A percentile compares a stretch with the other conserved stretches of the same genome.
Evolutionary conservation across 2,329 filamentous ascomycete species (phyloP).

Genomic region (Penicillium sp.): DNA sequence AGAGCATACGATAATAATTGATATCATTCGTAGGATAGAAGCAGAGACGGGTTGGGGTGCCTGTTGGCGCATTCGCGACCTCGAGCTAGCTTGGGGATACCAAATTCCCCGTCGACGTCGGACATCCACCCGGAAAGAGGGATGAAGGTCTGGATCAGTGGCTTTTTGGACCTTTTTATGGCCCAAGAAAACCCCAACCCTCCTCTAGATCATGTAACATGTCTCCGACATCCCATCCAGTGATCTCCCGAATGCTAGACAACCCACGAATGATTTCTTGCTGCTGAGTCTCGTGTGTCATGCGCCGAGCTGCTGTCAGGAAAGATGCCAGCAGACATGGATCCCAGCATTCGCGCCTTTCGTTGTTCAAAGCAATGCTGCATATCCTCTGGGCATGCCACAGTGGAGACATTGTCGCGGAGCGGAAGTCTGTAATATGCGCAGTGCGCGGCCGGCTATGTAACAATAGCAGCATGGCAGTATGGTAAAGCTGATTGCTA

Average conservation of each 20-base stretch:
- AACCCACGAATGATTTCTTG: constrained; percentile 43
- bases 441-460: constrained; percentile 52
- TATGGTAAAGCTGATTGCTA: constrained; percentile 58
- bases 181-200: constrained; percentile 26
- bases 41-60: constrained; percentile 55
- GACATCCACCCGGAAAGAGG: background rate
- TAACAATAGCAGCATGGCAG: constrained; percentile 55
- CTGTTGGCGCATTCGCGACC: constrained; percentile 54
- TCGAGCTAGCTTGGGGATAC: constrained; percentile 44
- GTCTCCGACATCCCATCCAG: constrained; percentile 42
- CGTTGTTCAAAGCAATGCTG: constrained; percentile 52
- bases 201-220: constrained; percentile 17
- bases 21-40: constrained; percentile 51
- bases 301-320: constrained; percentile 46
- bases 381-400: constrained; percentile 54
- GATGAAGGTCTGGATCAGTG: constrained; percentile 3
- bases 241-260: constrained; percentile 39
- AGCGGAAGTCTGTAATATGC: constrained; percentile 29
- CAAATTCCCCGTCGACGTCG: constrained; percentile 13
- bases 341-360: constrained; percentile 50
- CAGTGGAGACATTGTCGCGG: constrained; percentile 43
- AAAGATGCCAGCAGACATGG: constrained; percentile 50
- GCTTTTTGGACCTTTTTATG: background rate
- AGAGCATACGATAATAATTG: constrained; percentile 39
- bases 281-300: constrained; percentile 54